Conservation (phyloP, 192 early-diverging fungal species). For the Backusella morwellensis region DNA sequence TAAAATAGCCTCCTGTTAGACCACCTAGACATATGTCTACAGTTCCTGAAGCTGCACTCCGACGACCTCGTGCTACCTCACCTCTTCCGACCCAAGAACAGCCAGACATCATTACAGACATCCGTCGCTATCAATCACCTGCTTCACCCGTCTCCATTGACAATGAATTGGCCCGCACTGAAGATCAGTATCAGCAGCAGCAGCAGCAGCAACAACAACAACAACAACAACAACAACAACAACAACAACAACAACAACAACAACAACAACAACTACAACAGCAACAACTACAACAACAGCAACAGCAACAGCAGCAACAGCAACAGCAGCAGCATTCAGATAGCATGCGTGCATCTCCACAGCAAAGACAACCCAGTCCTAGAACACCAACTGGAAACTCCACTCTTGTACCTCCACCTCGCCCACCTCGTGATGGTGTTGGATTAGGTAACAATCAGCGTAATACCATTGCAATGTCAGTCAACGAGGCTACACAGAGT, state of each 20-base stretch:
- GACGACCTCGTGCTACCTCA: conserved; percentile 25
- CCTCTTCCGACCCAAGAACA: background rate
- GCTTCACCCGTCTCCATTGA: background rate
- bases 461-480: conserved; percentile 6
- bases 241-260: background rate
- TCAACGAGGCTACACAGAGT: background rate
- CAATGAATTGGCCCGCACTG: background rate
- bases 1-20: conserved; percentile 6
- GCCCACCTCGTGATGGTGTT: conserved; percentile 36
- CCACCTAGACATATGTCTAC: conserved; percentile 26
- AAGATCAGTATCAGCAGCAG: background rate
- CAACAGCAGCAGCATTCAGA: background rate
- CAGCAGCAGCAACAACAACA: background rate
- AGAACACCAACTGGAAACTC: conserved; percentile 21
- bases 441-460: conserved; percentile 15
- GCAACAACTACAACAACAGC: no score
- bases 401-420: conserved; percentile 32
- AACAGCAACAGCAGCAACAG: background rate
- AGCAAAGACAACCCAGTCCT: background rate
- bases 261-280: background rate
- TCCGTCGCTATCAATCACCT: conserved; percentile 6
- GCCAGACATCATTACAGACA: background rate
- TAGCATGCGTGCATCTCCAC: background rate
- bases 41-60: conserved; percentile 21
- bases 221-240: background rate